Percentiles rank a stretch among this genome's conserved stretches.
Evolutionary conservation across 805 yeast genomes (phyloP).

Genomic region (Saccharomycopsis microspora): DNA sequence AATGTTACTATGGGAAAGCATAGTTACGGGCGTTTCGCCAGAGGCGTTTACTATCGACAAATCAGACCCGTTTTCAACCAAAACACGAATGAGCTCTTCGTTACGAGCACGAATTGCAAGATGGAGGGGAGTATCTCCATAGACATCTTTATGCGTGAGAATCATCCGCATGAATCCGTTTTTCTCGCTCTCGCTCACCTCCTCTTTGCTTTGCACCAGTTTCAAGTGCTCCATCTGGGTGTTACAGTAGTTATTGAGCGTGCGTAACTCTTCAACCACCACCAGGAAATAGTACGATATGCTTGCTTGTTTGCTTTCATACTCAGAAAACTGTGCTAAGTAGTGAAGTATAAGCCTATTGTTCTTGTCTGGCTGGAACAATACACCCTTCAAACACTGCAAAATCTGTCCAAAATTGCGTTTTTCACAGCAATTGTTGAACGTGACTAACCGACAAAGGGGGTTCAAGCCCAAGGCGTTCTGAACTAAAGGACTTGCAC

Average conservation of each 20-base stretch:
- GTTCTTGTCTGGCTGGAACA: slow-evolving; percentile 59
- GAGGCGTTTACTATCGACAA: slow-evolving; percentile 13
- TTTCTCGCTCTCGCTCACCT: slow-evolving; percentile 15
- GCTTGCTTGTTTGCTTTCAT: slow-evolving; percentile 36
- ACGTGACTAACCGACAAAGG: slow-evolving; percentile 54
- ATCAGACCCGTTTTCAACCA: slow-evolving; percentile 34
- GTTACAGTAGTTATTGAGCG: slow-evolving; percentile 12
- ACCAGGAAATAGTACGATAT: slow-evolving; percentile 44
- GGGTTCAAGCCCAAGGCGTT: slow-evolving; percentile 57
- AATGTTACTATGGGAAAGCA: not conserved
- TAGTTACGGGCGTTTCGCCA: slow-evolving; percentile 23
- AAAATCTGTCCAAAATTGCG: slow-evolving; percentile 47
- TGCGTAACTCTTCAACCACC: slow-evolving; percentile 25
- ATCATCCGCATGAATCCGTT: slow-evolving; percentile 41
- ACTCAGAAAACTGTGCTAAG: slow-evolving; percentile 41
- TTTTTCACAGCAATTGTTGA: slow-evolving; percentile 61
- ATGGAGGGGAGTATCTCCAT: slow-evolving; percentile 82
- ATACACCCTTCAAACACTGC: slow-evolving; percentile 50
- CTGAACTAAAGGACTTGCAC: slow-evolving; percentile 46
- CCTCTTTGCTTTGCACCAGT: slow-evolving; percentile 9
- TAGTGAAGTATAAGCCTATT: slow-evolving; percentile 71
- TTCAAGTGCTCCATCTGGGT: slow-evolving; percentile 10
- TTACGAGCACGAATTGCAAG: slow-evolving; percentile 54
- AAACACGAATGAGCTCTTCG: slow-evolving; percentile 29
- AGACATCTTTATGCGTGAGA: slow-evolving; percentile 64